A percentile compares a stretch with the other conserved stretches of the same genome.
These are phyloP conservation scores for Stagonosporopsis tanaceti DNA, from an alignment of 2,329 filamentous ascomycete species.

Conservation along the genomic window DNA sequence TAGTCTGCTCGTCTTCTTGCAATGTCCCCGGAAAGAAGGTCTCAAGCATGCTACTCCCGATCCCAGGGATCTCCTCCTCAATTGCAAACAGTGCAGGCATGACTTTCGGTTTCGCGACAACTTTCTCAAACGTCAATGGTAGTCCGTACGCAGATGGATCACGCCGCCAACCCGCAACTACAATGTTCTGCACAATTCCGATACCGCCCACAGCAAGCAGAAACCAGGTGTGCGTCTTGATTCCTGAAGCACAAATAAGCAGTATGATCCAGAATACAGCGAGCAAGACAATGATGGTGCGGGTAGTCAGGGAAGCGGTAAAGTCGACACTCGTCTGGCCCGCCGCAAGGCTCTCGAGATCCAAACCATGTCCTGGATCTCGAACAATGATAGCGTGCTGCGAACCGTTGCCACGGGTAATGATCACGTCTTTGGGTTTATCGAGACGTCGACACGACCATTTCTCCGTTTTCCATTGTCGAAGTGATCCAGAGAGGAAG, in stretches of 20 bases:
- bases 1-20: background rate
- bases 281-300: background rate
- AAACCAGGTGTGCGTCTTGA: constrained; percentile 22
- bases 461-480: constrained; percentile 27
- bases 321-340: constrained; percentile 23
- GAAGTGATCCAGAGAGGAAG: constrained; percentile 16
- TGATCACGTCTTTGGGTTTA: constrained; percentile 6
- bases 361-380: constrained; percentile 15
- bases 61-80: background rate
- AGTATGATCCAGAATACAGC: background rate
- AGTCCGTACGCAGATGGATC: constrained; percentile 18
- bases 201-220: constrained; percentile 29
- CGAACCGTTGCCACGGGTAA: constrained; percentile 28
- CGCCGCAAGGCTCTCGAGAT: constrained; percentile 27
- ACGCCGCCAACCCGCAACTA: constrained; percentile 28
- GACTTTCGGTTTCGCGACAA: background rate
- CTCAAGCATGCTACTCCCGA: background rate
- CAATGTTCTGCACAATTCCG: constrained; percentile 34
- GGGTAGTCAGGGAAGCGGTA: background rate
- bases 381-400: constrained; percentile 27
- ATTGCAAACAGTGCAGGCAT: constrained; percentile 1
- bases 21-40: constrained; percentile 4
- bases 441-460: constrained; percentile 19
- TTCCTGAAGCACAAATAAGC: background rate
- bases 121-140: background rate